Evolutionary conservation across 192 early-diverging fungal genomes (phyloP).

Genomic region (Mortierella antarctica): DNA sequence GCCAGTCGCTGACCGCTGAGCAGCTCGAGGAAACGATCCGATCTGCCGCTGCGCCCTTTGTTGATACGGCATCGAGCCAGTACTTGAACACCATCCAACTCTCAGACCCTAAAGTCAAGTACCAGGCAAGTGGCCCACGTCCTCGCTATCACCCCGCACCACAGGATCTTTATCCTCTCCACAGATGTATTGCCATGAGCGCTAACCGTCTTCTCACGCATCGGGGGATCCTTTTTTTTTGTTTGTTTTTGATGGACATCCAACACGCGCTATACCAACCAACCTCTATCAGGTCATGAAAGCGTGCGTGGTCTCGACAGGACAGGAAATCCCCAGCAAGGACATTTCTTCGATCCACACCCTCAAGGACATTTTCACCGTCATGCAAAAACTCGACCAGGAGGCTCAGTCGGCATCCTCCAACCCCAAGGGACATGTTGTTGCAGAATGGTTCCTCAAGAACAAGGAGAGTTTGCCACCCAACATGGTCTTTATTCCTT

Average conservation of each 20-base stretch:
- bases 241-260: neutral
- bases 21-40: slow-evolving; percentile 36
- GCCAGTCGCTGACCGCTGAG: slow-evolving; percentile 19
- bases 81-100: slow-evolving; percentile 20
- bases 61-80: slow-evolving; percentile 13
- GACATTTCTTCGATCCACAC: slow-evolving; percentile 32
- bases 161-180: neutral
- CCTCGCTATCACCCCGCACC: neutral
- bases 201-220: no score
- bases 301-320: slow-evolving; percentile 38
- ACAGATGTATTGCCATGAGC: no score
- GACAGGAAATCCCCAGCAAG: slow-evolving; percentile 48
- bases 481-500: slow-evolving; percentile 57
- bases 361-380: slow-evolving; percentile 31
- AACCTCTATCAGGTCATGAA: slow-evolving; percentile 36
- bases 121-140: slow-evolving; percentile 22
- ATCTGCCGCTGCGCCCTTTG: slow-evolving; percentile 34
- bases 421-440: slow-evolving; percentile 53
- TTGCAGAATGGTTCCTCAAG: slow-evolving; percentile 54
- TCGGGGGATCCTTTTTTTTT: neutral
- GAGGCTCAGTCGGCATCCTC: neutral
- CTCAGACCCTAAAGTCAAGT: slow-evolving; percentile 33
- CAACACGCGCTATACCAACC: neutral
- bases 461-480: slow-evolving; percentile 47
- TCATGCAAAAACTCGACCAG: slow-evolving; percentile 13